Evolutionary conservation across 1,139 yeast species (phyloP).

Genomic region (Yamadazyma atlantica): DNA sequence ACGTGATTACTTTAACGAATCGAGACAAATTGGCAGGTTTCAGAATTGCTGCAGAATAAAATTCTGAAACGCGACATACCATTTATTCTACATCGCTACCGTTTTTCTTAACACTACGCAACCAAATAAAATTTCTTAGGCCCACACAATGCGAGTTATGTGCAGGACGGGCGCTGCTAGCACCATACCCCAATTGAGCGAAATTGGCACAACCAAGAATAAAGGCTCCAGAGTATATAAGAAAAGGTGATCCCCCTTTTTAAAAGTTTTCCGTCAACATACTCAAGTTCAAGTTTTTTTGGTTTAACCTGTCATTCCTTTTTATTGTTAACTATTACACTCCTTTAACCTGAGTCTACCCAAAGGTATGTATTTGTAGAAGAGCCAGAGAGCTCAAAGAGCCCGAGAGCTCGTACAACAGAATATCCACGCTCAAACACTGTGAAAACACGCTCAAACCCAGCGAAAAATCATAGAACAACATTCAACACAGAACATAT

Average conservation of each 20-base stretch:
- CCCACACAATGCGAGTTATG: background rate
- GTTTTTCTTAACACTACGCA: background rate
- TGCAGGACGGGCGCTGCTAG: background rate
- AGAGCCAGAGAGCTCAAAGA: background rate
- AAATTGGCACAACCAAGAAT: background rate
- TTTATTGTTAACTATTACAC: constrained; percentile 5
- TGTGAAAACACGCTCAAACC: too few species aligned
- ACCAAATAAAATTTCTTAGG: background rate
- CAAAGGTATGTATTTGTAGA: constrained; percentile 8
- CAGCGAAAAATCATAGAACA: too few species aligned
- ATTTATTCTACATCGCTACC: too few species aligned
- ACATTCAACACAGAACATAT: too few species aligned
- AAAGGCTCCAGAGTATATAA: constrained; percentile 1
- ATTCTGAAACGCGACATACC: constrained; percentile 1
- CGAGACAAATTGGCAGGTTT: background rate
- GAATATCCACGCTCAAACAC: too few species aligned
- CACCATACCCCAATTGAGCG: background rate
- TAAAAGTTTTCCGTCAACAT: constrained; percentile 1
- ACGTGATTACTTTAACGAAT: background rate
- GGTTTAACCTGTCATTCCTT: constrained; percentile 23
- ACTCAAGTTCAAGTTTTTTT: constrained; percentile 7
- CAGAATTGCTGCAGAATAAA: too few species aligned
- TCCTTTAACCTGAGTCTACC: constrained; percentile 1
- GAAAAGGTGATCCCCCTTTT: constrained; percentile 1
- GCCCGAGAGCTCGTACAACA: background rate